Conservation (phyloP, 2,329 filamentous ascomycete genomes). For the Diplodia intermedia region DNA sequence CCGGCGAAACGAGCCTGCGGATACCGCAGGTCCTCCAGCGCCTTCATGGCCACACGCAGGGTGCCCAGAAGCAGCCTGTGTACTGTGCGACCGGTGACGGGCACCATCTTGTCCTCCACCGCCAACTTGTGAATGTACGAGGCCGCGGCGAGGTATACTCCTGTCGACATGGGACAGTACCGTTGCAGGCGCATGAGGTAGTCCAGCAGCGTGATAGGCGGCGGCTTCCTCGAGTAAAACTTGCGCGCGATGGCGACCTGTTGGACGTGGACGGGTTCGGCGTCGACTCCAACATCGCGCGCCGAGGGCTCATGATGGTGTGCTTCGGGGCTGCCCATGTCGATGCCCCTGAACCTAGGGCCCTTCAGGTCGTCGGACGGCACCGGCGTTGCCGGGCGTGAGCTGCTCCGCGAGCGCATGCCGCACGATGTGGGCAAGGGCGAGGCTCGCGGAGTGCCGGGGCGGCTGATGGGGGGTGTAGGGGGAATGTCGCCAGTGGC, state of each 20-base stretch:
- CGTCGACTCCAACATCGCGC: slow-evolving; percentile 64
- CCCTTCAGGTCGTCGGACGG: slow-evolving; percentile 51
- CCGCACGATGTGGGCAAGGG: slow-evolving; percentile 12
- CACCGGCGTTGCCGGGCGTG: slow-evolving; percentile 49
- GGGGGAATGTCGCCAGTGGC: slow-evolving; percentile 80
- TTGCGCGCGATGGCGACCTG: slow-evolving; percentile 86
- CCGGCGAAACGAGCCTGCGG: slow-evolving; percentile 82
- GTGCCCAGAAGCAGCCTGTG: slow-evolving; percentile 86
- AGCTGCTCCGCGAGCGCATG: slow-evolving; percentile 39
- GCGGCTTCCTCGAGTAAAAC: slow-evolving; percentile 89
- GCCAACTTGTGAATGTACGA: slow-evolving; percentile 86
- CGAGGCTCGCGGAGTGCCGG: slow-evolving; percentile 59
- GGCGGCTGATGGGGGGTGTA: slow-evolving; percentile 72
- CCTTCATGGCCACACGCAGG: slow-evolving; percentile 89
- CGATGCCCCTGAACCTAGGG: slow-evolving; percentile 44
- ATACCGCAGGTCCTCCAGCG: slow-evolving; percentile 90
- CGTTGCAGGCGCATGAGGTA: slow-evolving; percentile 87
- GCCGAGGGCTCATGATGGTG: slow-evolving; percentile 56
- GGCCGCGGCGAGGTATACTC: slow-evolving; percentile 88
- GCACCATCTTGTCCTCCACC: slow-evolving; percentile 74
- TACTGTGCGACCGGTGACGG: slow-evolving; percentile 81
- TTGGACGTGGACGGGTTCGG: slow-evolving; percentile 76
- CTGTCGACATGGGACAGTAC: slow-evolving; percentile 92
- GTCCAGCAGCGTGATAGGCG: slow-evolving; percentile 80
- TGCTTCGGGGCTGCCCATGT: slow-evolving; percentile 59